These are phyloP conservation scores for Starmerella vaccinii DNA, from an alignment of 805 yeast genomes.

Conservation along the genomic window DNA sequence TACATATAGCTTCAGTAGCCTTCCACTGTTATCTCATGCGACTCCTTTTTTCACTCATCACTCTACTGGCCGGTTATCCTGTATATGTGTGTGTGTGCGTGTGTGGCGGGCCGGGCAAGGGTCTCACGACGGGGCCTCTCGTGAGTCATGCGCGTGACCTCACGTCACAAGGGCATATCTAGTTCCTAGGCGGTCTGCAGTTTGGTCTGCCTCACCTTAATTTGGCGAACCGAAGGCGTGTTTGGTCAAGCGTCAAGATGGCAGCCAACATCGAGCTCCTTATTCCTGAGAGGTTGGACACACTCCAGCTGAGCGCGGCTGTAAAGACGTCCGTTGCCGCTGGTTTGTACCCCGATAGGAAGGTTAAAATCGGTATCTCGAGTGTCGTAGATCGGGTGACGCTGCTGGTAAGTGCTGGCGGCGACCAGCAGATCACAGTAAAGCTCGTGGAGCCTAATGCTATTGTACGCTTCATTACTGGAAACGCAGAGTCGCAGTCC, in stretches of 20 bases:
- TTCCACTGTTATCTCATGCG: too few species aligned
- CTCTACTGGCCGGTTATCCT: too few species aligned
- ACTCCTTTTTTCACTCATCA: too few species aligned
- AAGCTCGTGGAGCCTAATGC: slow-evolving; percentile 43
- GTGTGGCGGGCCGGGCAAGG: neutral
- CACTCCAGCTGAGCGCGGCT: slow-evolving; percentile 20
- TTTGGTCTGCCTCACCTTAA: neutral
- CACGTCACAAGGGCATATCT: neutral
- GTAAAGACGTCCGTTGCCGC: slow-evolving; percentile 38
- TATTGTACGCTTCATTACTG: slow-evolving; percentile 38
- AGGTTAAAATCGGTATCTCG: slow-evolving; percentile 26
- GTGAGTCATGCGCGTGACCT: slow-evolving; percentile 6
- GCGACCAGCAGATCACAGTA: neutral
- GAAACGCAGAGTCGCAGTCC: slow-evolving; percentile 16
- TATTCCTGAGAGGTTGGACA: slow-evolving; percentile 22
- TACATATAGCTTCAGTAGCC: too few species aligned
- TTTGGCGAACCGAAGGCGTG: neutral
- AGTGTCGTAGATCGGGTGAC: slow-evolving; percentile 15
- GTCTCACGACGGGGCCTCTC: neutral
- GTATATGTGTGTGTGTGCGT: too few species aligned
- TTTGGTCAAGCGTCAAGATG: neutral
- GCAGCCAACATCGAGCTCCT: slow-evolving; percentile 15
- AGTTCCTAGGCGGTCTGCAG: neutral
- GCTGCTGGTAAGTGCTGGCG: slow-evolving; percentile 15
- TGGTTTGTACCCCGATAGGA: slow-evolving; percentile 28